phyloP scores from a whole-genome alignment of 73 alveolate genomes.

The Uronychia setigera region DNA sequence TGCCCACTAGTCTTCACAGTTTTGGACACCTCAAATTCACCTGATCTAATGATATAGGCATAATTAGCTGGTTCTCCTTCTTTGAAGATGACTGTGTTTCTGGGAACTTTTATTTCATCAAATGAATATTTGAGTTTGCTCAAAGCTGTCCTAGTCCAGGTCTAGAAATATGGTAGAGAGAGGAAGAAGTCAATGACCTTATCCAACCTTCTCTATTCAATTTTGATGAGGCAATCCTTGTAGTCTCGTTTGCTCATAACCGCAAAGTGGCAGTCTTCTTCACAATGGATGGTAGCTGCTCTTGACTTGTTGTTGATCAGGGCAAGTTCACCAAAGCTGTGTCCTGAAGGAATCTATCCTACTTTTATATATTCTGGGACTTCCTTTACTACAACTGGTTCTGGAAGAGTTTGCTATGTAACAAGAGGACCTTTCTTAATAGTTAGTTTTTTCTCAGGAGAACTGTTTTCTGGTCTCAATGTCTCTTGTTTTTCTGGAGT shows the following conservation, averaged over 20 bases:
- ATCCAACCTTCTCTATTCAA: slow-evolving; percentile 15
- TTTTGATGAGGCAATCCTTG: slow-evolving; percentile 31
- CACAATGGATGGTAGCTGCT: slow-evolving; percentile 41
- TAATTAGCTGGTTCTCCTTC: slow-evolving; percentile 31
- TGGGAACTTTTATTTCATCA: slow-evolving; percentile 1
- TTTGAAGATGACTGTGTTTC: slow-evolving; percentile 32
- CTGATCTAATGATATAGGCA: slow-evolving; percentile 22
- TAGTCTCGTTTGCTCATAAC: slow-evolving; percentile 42
- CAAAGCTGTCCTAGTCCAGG: slow-evolving; percentile 39
- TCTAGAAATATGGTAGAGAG: slow-evolving; percentile 26
- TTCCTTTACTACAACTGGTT: background rate
- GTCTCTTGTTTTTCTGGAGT: slow-evolving; percentile 26
- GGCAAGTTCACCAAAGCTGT: slow-evolving; percentile 66
- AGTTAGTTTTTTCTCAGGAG: no score
- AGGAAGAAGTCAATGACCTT: slow-evolving; percentile 36
- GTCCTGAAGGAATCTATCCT: slow-evolving; percentile 23
- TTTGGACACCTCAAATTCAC: slow-evolving; percentile 46
- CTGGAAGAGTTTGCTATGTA: background rate
- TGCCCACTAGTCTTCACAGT: slow-evolving; percentile 12
- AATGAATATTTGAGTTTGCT: slow-evolving; percentile 31
- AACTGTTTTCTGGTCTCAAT: slow-evolving; percentile 14
- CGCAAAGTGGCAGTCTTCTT: slow-evolving; percentile 59
- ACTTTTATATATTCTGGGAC: slow-evolving; percentile 7
- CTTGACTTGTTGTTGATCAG: slow-evolving; percentile 60
- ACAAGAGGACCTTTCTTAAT: no score